A percentile compares a stretch with the other conserved stretches of the same genome.
Conservation (phyloP, 1,284 basidiomycete species). For the Malassezia arunalokei region DNA sequence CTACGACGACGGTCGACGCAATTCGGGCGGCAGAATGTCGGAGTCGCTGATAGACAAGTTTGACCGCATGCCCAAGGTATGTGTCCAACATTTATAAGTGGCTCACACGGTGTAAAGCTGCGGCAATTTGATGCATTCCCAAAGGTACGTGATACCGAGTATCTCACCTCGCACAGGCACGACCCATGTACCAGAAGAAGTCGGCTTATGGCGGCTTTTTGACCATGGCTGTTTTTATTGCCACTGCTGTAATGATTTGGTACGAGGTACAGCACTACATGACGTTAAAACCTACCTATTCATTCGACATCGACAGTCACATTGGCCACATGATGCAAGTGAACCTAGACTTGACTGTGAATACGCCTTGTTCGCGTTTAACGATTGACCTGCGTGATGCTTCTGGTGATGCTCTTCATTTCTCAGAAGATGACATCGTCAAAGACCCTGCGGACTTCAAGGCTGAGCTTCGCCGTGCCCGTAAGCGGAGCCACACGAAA, state of each 20-base stretch:
- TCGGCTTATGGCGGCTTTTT: slow-evolving; percentile 76
- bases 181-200: slow-evolving; percentile 71
- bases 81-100: background rate
- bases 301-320: slow-evolving; percentile 29
- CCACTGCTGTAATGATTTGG: slow-evolving; percentile 64
- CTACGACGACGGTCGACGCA: background rate
- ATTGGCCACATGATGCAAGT: slow-evolving; percentile 36
- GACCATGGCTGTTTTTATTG: slow-evolving; percentile 63
- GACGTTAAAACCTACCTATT: slow-evolving; percentile 63
- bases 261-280: slow-evolving; percentile 81
- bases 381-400: slow-evolving; percentile 82
- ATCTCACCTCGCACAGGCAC: slow-evolving; percentile 38
- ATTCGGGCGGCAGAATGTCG: slow-evolving; percentile 18
- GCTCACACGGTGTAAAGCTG: slow-evolving; percentile 16
- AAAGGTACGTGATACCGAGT: slow-evolving; percentile 18
- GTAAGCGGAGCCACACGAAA: background rate
- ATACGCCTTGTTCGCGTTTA: slow-evolving; percentile 48
- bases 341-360: slow-evolving; percentile 42
- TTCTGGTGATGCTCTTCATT: slow-evolving; percentile 74
- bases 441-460: slow-evolving; percentile 63
- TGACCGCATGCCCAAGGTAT: slow-evolving; percentile 31
- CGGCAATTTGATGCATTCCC: slow-evolving; percentile 45
- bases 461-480: background rate
- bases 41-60: slow-evolving; percentile 30
- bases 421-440: slow-evolving; percentile 63